phyloP scores from a whole-genome alignment of 768 basidiomycete species.

The Sarcodon aspratus region DNA sequence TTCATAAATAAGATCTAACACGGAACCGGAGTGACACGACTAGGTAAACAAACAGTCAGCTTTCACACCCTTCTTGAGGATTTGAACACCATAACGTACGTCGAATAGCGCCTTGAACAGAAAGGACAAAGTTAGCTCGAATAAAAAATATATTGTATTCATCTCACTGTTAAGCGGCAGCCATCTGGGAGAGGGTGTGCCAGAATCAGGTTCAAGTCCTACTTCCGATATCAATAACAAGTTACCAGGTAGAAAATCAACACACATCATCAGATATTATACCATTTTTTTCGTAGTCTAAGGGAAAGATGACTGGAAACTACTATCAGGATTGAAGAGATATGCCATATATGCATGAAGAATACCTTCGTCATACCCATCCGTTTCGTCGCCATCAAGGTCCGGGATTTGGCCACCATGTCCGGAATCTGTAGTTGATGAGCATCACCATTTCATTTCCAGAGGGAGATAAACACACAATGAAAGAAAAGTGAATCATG shows the following conservation, averaged over 20 bases:
- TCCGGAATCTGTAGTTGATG: conserved; percentile 55
- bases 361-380: conserved; percentile 74
- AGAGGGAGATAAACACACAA: conserved; percentile 34
- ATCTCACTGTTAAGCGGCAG: conserved; percentile 77
- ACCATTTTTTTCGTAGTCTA: conserved; percentile 53
- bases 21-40: conserved; percentile 89
- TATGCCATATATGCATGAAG: not conserved
- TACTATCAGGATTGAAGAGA: not conserved
- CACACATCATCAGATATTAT: conserved; percentile 86
- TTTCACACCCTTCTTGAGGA: not conserved
- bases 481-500: conserved; percentile 90
- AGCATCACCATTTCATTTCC: not conserved
- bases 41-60: conserved; percentile 12
- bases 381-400: conserved; percentile 69
- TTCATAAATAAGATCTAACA: conserved; percentile 58
- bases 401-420: conserved; percentile 91
- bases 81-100: conserved; percentile 9
- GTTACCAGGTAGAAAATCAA: conserved; percentile 5
- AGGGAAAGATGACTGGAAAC: conserved; percentile 70
- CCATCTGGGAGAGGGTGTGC: conserved; percentile 64
- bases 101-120: conserved; percentile 17
- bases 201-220: conserved; percentile 3
- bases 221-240: not conserved
- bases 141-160: not conserved
- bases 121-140: not conserved